Percentiles rank a stretch among this genome's conserved stretches.
phyloP scores from a whole-genome alignment of 2,329 filamentous ascomycete species.

The Pseudopyrenochaeta lycopersici region DNA sequence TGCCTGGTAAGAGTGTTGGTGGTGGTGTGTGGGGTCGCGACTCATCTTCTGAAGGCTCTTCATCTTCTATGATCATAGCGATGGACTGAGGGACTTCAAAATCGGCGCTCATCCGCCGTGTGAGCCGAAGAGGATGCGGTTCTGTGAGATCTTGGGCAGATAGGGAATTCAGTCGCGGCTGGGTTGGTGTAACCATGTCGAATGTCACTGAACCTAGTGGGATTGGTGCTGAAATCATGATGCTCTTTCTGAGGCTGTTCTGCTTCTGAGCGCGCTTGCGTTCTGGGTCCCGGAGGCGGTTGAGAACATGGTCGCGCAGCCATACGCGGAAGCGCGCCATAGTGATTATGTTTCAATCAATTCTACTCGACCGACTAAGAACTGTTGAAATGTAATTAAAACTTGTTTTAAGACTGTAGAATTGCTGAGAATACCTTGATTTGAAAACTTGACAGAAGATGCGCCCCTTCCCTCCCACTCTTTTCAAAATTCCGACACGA shows the following conservation, averaged over 20 bases:
- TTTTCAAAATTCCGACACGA: not conserved
- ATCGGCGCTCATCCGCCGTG: constrained; percentile 1
- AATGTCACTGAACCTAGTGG: constrained; percentile 1
- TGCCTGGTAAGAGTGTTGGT: not conserved
- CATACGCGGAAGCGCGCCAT: constrained; percentile 20
- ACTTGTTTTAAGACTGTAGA: not conserved
- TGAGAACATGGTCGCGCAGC: constrained; percentile 14
- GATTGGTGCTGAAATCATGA: constrained; percentile 15
- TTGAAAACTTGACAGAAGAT: not conserved
- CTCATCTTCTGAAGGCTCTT: not conserved
- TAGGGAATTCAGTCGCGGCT: constrained; percentile 1
- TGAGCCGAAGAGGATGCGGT: not conserved
- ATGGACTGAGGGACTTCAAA: not conserved
- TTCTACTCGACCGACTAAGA: not conserved
- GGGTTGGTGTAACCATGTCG: constrained; percentile 2
- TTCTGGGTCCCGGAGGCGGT: not conserved
- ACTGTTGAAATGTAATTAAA: not conserved
- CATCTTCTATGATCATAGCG: constrained; percentile 3
- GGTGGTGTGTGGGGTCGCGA: not conserved
- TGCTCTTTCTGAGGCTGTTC: constrained; percentile 3
- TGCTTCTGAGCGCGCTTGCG: constrained; percentile 1
- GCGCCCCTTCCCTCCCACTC: not conserved
- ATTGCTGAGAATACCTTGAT: not conserved
- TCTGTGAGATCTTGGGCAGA: constrained; percentile 6
- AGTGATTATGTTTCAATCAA: not conserved